These are phyloP conservation scores for Golubevia pallescens DNA, from an alignment of 1,284 basidiomycete genomes.

Conservation along the genomic window DNA sequence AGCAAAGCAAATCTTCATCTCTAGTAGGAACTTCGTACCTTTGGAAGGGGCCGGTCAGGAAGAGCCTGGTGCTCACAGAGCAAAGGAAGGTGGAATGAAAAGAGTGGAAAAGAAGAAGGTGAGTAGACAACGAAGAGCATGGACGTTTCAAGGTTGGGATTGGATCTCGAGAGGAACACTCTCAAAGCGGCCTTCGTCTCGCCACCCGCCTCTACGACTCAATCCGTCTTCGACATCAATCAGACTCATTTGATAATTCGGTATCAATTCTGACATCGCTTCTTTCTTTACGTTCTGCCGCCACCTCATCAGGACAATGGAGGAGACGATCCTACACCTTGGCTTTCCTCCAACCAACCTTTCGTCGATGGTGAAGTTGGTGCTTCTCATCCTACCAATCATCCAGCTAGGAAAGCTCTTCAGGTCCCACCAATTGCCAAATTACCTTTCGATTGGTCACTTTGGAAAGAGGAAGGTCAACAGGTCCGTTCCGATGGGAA, in stretches of 20 bases:
- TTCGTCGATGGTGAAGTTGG: background rate
- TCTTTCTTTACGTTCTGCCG: background rate
- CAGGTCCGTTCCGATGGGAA: background rate
- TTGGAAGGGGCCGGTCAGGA: slow-evolving; percentile 1
- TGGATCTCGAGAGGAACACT: too few species aligned
- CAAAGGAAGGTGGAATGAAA: slow-evolving; percentile 24
- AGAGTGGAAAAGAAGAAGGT: slow-evolving; percentile 33
- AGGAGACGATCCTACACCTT: background rate
- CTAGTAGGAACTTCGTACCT: slow-evolving; percentile 8
- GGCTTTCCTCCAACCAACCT: background rate
- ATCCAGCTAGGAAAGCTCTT: slow-evolving; percentile 28
- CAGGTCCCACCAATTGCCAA: slow-evolving; percentile 24
- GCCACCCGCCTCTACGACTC: background rate
- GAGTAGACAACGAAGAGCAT: background rate
- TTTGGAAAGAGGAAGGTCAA: background rate
- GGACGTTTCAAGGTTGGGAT: too few species aligned
- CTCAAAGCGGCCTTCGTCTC: slow-evolving; percentile 9
- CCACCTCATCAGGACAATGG: background rate
- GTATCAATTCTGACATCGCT: background rate
- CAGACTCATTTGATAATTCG: too few species aligned
- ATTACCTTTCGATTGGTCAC: slow-evolving; percentile 17
- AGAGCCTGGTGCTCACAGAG: slow-evolving; percentile 8
- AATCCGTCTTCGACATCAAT: background rate
- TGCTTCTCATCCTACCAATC: slow-evolving; percentile 22
- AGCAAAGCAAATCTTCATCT: slow-evolving; percentile 8